A percentile compares a stretch with the other conserved stretches of the same genome.
These are phyloP conservation scores for Hypoxylon rubiginosum DNA, from an alignment of 2,329 filamentous ascomycete species.

Conservation along the genomic window DNA sequence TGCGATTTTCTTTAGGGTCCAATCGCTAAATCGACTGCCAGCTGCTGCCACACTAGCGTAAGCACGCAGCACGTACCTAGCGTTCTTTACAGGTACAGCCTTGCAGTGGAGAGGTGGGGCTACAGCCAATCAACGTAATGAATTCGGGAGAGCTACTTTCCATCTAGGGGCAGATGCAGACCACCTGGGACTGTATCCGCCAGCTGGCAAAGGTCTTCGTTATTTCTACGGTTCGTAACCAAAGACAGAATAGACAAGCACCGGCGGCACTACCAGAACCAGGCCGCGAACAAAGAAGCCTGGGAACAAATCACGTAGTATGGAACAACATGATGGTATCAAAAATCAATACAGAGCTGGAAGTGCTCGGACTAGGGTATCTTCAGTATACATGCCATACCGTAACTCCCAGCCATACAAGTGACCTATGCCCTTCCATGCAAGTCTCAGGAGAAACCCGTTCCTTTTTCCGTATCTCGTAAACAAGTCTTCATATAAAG, in stretches of 20 bases:
- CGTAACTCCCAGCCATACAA: neutral
- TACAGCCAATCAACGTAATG: constrained; percentile 46
- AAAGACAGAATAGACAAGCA: neutral
- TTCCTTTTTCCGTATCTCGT: neutral
- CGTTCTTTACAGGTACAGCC: constrained; percentile 6
- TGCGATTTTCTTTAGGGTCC: constrained; percentile 65
- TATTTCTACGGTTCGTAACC: no score
- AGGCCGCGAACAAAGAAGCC: neutral
- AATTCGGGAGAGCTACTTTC: constrained; percentile 2
- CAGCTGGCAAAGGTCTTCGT: constrained; percentile 23
- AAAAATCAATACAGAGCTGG: neutral
- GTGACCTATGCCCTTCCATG: neutral
- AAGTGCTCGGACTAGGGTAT: neutral
- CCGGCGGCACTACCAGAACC: neutral
- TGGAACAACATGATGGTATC: neutral
- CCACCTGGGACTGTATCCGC: neutral
- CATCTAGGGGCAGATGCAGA: no score
- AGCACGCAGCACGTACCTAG: constrained; percentile 1
- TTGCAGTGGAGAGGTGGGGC: constrained; percentile 45
- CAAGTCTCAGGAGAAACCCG: neutral
- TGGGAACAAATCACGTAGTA: neutral
- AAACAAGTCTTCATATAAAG: neutral
- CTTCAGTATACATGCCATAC: neutral
- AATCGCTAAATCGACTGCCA: constrained; percentile 38
- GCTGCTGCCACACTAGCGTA: constrained; percentile 2